phyloP scores from a whole-genome alignment of 2,329 filamentous ascomycete genomes.

The Aspergillus udagawae region DNA sequence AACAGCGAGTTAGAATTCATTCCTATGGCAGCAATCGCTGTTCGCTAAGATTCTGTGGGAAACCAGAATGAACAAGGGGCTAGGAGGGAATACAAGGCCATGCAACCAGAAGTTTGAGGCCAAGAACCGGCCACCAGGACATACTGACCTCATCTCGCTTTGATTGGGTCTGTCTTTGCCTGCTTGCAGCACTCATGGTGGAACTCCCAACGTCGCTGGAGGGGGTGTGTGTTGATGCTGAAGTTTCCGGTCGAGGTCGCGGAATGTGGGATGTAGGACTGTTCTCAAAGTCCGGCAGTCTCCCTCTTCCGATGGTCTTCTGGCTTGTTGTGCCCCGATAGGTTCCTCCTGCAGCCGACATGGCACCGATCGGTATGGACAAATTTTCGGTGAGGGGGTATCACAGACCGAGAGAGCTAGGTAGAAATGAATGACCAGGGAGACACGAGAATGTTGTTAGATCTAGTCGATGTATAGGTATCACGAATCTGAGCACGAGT shows the following conservation, averaged over 20 bases:
- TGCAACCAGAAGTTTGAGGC: background rate
- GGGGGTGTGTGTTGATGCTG: slow-evolving; percentile 33
- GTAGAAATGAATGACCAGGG: slow-evolving; percentile 10
- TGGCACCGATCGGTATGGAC: slow-evolving; percentile 23
- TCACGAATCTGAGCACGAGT: background rate
- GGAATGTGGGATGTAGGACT: slow-evolving; percentile 57
- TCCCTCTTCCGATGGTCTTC: slow-evolving; percentile 51
- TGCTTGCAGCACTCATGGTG: slow-evolving; percentile 77
- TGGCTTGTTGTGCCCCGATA: slow-evolving; percentile 53
- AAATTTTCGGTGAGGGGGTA: slow-evolving; percentile 9
- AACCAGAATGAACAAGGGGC: slow-evolving; percentile 23
- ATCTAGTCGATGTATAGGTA: background rate
- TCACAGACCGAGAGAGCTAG: slow-evolving; percentile 19
- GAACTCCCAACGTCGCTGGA: slow-evolving; percentile 56
- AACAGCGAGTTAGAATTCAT: background rate
- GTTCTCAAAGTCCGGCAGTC: slow-evolving; percentile 51
- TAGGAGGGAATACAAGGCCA: background rate
- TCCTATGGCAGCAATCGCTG: background rate
- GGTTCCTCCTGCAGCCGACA: slow-evolving; percentile 57
- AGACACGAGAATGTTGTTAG: slow-evolving; percentile 3
- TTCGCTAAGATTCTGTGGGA: background rate
- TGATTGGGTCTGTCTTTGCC: slow-evolving; percentile 89
- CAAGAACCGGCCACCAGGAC: background rate
- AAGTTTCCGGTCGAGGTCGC: slow-evolving; percentile 55
- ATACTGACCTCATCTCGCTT: slow-evolving; percentile 88